Evolutionary conservation across 345 rosid genomes (phyloP), one percentile per base, ranked within the genome.

Genomic region (Geranium brycei): DNA sequence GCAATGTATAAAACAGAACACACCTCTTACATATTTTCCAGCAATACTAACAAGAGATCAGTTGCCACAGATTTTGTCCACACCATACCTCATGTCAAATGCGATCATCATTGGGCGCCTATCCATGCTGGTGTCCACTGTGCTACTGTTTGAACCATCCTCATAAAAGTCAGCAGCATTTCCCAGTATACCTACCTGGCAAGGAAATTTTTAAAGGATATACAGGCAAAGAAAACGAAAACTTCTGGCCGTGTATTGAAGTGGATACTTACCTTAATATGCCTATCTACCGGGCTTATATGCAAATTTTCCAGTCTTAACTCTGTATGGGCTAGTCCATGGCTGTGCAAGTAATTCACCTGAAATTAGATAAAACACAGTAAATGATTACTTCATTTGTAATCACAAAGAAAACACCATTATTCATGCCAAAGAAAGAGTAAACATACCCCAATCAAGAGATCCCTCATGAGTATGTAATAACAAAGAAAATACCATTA

Each of bases 301-400:
- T 92, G 98, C 62, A 92, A 91, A 78, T 92, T 92, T 77, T 92
- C 96, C 80, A 92, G 75, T 77, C 96, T 87, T 77, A 92, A 66
- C 79, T 87, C 98, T 4, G 98, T 89, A 80, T 92, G 98, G 58
- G 97, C 97, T 76, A 92, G 92, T 60, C 98, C 97, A 69, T 92
- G 91, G 74, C 95, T 89, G 66, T 92, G 98, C 82, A 92, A 84
- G 87, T 89, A 92, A 70, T 92, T 92, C 66, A 92, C 98, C 93
- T 92, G 74, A 72, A 69, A 66, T 23, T 66, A 65, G 32, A 72
- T 55, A 65, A 51, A 73, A 32, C 17, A 75, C 10, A 4, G 10
- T 4, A 28, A 59, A 64, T 63, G 60, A 64, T 59, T 62, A 71
- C 13, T 18, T 67, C 63, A 51, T 16, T 15, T 23, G 23, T 41